Evolutionary conservation across 2,329 filamentous ascomycete genomes (phyloP), one percentile per base, ranked within the genome.

Genomic region (Colletotrichum filicis): DNA sequence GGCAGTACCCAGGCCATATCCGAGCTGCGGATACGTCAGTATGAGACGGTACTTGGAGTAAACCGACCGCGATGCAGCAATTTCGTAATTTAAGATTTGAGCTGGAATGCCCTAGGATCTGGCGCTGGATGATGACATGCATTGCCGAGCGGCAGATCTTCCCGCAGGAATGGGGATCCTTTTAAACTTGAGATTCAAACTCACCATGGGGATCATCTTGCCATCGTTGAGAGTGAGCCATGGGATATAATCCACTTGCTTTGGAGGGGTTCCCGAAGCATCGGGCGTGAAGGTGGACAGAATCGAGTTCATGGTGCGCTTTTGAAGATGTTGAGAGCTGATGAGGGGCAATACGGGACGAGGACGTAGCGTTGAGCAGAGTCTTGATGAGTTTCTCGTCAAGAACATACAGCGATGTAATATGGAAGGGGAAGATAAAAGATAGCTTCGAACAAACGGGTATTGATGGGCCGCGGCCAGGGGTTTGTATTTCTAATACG

Each of bases 191-290:
- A 28, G 26, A 32, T 2, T 30, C 12, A 7, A 7, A 76, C 85
- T 74, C 83, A 92, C 91, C 86, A 93, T 87, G 12, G 93, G 93
- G 66, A 95, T 93, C 71, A 90, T 88, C 74, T 90, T 89, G 74
- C 92, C 93, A 84, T 95, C 92, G 76, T 93, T 94, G 69, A 95
- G 86, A 83, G 92, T 93, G 67, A 95, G 81, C 67, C 82, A 85
- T 1, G 91, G 91, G 52, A 92, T 80, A 64, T 82, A 81, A 1
- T 78, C 77, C 12, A 78, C 71, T 77, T 86, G 84, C 79, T 86
- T 85, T 14, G 84, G 82, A n/a, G 79, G 68, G 6, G 75, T 75
- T n/a, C 82, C 83, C 58, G 82, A 82, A 26, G 83, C 80, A 74
- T 83, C 80, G 26, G 84, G 82, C 66, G 81, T 80, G 78, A 81